Percentiles rank a stretch among this genome's conserved stretches.
Conservation (phyloP, 495 filamentous ascomycete genomes). For the Aspergillus cavernicola region DNA sequence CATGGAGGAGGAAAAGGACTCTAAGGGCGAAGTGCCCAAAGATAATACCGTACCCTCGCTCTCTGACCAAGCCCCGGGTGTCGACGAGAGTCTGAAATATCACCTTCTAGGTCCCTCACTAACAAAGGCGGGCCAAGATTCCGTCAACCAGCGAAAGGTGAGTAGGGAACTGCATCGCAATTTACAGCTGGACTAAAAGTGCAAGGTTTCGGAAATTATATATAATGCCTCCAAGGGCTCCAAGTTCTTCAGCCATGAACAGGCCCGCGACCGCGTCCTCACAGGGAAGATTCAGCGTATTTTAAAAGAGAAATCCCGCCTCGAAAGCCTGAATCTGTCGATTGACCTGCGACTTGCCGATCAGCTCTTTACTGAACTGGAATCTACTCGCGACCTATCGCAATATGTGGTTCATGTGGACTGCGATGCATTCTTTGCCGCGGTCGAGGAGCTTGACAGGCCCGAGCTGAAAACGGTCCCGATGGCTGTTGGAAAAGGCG, state of each 20-base stretch:
- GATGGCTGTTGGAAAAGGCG: conserved; percentile 90
- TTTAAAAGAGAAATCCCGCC: conserved; percentile 65
- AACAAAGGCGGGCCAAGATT: conserved; percentile 90
- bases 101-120: conserved; percentile 85
- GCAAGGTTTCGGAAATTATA: conserved; percentile 87
- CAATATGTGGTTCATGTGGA: conserved; percentile 89
- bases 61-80: conserved; percentile 10
- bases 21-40: conserved; percentile 19
- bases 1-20: conserved; percentile 23
- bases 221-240: conserved; percentile 96
- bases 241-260: conserved; percentile 94
- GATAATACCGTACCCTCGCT: conserved; percentile 4
- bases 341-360: conserved; percentile 72
- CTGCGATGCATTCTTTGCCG: conserved; percentile 97
- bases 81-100: conserved; percentile 60
- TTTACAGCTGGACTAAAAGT: neutral
- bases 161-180: conserved; percentile 24
- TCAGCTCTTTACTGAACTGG: conserved; percentile 75
- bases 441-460: conserved; percentile 87
- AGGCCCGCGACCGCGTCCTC: conserved; percentile 72
- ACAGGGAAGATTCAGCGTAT: conserved; percentile 86
- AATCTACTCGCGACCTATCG: conserved; percentile 72
- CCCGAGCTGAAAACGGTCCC: conserved; percentile 87
- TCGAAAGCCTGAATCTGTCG: conserved; percentile 73
- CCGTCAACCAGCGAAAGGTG: conserved; percentile 87